Conservation (phyloP, 306 rosid genomes). For the Lathyrus tuberosus region DNA sequence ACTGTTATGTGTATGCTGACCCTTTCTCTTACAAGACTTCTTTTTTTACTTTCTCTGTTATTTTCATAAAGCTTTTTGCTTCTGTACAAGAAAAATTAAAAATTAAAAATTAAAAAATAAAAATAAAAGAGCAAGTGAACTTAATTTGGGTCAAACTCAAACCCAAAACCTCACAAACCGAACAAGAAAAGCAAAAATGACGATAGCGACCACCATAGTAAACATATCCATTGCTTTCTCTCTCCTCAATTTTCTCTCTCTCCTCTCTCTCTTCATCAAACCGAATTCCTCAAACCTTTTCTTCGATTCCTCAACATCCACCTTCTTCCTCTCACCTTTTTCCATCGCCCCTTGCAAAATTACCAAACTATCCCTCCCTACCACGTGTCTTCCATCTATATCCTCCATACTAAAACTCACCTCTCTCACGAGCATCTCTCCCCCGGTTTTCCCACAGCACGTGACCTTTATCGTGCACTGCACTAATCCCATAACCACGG, state of each 20-base stretch:
- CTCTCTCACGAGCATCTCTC: slow-evolving; percentile 63
- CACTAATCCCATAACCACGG: slow-evolving; percentile 48
- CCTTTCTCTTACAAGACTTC: neutral
- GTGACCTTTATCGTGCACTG: slow-evolving; percentile 65
- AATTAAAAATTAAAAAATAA: neutral
- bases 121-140: neutral
- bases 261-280: slow-evolving; percentile 47
- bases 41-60: neutral
- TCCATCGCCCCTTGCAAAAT: slow-evolving; percentile 61
- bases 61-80: neutral
- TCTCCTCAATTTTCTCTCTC: slow-evolving; percentile 45
- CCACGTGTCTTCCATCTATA: slow-evolving; percentile 68
- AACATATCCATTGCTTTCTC: slow-evolving; percentile 59
- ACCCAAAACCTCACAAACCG: slow-evolving; percentile 35
- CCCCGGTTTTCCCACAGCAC: slow-evolving; percentile 61
- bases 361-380: slow-evolving; percentile 63
- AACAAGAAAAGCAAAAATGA: slow-evolving; percentile 50
- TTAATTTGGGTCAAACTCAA: slow-evolving; percentile 19
- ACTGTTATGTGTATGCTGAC: neutral
- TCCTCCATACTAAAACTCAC: slow-evolving; percentile 69
- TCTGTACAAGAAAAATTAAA: neutral
- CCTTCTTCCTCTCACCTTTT: slow-evolving; percentile 49
- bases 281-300: slow-evolving; percentile 46
- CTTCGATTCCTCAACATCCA: slow-evolving; percentile 44
- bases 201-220: slow-evolving; percentile 45